Evolutionary conservation across 2,329 filamentous ascomycete species (phyloP), one percentile per base, ranked within the genome.

Genomic region (Sporothrix luriei): DNA sequence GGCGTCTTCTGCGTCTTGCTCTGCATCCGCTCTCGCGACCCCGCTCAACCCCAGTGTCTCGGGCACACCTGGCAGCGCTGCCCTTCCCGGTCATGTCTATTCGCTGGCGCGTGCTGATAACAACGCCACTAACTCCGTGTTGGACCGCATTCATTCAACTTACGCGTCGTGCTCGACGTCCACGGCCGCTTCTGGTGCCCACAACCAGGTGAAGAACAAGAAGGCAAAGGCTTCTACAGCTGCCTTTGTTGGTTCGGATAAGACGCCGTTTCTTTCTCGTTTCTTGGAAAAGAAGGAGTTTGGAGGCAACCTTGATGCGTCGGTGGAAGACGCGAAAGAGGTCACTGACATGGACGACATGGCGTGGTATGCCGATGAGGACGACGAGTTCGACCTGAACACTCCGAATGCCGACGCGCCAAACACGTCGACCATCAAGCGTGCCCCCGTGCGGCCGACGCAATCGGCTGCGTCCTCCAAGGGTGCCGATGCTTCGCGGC

Each of bases 251-350:
- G 83, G 83, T 66, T 87, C 88, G 13, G 77, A 84, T 7, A 84
- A 87, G 46, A 86, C 87, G 19, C 91, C 91, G 16, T 84, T 91
- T 78, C 82, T 94, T 24, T 91, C 90, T 40, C 84, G 84, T 52
- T 78, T 92, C 61, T 82, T 93, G 79, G 82, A 87, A 74, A 84
- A 81, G 72, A 85, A 84, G 76, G 89, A 89, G 46, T 85, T 90
- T 74, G 80, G 81, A 71, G 83, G 88, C 66, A 85, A 91, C 75
- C 79, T 92, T 68, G 78, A 81, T 71, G 83, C 87, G 68, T 77
- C 84, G 73, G 88, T 90, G 65, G 80, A 80, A 67, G 87, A 89
- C 74, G 86, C 87, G 29, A 89, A 86, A 79, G 83, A 81, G 48
- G 84, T 81, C 65, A 84, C 87, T 57, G 84, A 85, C 48, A 82